These are phyloP conservation scores for Cyberlindnera bimundalis DNA, from an alignment of 805 yeast genomes.

Conservation along the genomic window DNA sequence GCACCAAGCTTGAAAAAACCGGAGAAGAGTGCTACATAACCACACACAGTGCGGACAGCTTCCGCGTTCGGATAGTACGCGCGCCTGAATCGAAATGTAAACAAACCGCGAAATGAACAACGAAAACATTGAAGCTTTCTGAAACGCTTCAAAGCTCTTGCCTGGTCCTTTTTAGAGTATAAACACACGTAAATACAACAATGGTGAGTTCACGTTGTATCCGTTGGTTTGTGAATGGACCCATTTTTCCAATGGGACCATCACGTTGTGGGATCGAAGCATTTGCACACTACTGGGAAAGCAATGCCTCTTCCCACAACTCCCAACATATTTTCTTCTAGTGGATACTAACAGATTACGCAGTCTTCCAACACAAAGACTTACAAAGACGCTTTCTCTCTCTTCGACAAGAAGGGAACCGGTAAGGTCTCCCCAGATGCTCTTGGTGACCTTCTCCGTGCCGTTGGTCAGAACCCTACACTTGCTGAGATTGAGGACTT, in stretches of 20 bases:
- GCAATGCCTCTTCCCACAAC: not conserved
- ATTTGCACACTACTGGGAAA: too few relatives aligned
- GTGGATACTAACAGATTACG: constrained; percentile 4
- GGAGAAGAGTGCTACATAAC: not conserved
- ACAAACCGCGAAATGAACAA: constrained; percentile 11
- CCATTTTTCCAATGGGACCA: too few relatives aligned
- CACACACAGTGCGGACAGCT: too few relatives aligned
- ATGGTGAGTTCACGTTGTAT: not conserved
- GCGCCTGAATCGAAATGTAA: constrained; percentile 8
- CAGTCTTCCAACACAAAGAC: constrained; percentile 33
- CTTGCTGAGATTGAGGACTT: constrained; percentile 74
- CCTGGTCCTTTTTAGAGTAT: not conserved
- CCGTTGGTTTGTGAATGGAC: too few relatives aligned
- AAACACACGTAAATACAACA: not conserved
- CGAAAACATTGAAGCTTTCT: constrained; percentile 6
- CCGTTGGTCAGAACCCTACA: constrained; percentile 98
- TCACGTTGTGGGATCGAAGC: too few relatives aligned
- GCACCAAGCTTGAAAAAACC: not conserved
- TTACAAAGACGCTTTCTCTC: constrained; percentile 89
- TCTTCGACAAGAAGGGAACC: constrained; percentile 93
- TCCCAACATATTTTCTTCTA: too few relatives aligned
- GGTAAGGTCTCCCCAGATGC: constrained; percentile 83
- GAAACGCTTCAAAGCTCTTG: not conserved
- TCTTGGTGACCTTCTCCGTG: constrained; percentile 90
- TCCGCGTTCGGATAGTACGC: constrained; percentile 7